Base-by-base conservation (phyloP, 208 protist genomes). In the Wallacemonas sp. region DNA sequence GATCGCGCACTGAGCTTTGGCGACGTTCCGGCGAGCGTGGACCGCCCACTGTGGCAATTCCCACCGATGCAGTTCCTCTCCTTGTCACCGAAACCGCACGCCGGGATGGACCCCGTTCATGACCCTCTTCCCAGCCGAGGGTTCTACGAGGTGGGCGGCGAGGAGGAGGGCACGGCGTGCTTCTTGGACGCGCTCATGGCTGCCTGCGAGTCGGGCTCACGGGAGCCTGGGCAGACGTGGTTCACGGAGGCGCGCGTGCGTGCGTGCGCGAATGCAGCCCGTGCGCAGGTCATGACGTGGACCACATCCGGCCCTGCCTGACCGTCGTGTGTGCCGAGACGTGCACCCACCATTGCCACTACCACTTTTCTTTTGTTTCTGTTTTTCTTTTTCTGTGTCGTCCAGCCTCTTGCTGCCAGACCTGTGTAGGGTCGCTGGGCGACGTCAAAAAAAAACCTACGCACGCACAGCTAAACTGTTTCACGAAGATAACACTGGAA, bases 31-130 rank as follows among this genome's bases (percentile, higher is more conserved):
- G 73, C 71, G 34, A 71, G 69, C 9, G 81, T 87, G 42, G 81
- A 87, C 24, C 66, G 73, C 3, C 76, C 76, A 24, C 55, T 87
- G 41, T 73, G 73, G 45, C 22, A 38, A 4, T 87, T 73, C 32
- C 65, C 77, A 24, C 74, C 76, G 10, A 87, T 87, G 81, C 61
- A 57, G 46, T 83, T 83, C 34, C 50, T 87, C 34, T 87, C 81
- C 17, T 67, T 87, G 46, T 79, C 76, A 1, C 63, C 71, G 6
- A 57, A 66, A 41, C 48, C 57, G 5, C 53, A 42, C 33, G 64
- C 59, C 33, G 42, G 69, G 19, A 22, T 63, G 42, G 26, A 22
- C 33, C 21, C 61, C 66, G 12, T 53, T 22, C 2, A 46, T 30
- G 59, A 61, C 57, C 50, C 48, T 42, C 9, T 55, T 1, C 44